Conservation (phyloP, 2,329 filamentous ascomycete species). For the Ambrosiella cleistominuta region DNA sequence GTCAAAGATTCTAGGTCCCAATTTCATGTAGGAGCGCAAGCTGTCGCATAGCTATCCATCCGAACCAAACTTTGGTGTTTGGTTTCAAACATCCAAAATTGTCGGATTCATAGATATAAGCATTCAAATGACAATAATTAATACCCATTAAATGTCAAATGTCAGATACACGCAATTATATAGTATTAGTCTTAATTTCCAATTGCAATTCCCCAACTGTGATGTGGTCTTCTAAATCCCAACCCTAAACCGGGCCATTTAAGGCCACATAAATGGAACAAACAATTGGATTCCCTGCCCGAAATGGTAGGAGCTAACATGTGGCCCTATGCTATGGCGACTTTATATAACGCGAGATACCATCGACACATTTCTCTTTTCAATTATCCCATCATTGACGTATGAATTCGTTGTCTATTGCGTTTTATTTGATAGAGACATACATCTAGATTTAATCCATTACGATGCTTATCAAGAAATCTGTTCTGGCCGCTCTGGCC, state of each 20-base stretch:
- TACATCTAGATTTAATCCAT: neutral
- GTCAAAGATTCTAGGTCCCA: too few species aligned
- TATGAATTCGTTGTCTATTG: neutral
- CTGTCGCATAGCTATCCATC: too few species aligned
- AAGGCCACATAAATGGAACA: neutral
- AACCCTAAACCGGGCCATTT: neutral
- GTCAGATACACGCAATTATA: too few species aligned
- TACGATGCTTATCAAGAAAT: constrained; percentile 59
- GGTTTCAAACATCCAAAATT: too few species aligned
- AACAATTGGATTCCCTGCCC: neutral
- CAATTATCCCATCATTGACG: neutral
- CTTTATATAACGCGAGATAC: neutral
- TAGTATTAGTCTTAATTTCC: too few species aligned
- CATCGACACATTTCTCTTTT: neutral
- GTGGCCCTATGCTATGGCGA: neutral
- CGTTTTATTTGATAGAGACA: neutral
- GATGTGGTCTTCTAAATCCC: too few species aligned
- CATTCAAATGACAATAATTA: too few species aligned
- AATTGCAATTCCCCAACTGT: too few species aligned
- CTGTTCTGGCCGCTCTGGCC: constrained; percentile 54
- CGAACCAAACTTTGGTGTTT: too few species aligned
- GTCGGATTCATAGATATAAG: too few species aligned
- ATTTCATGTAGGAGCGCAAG: too few species aligned
- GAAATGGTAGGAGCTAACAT: neutral
- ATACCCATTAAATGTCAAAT: too few species aligned